A percentile compares a stretch with the other conserved stretches of the same genome.
Evolutionary conservation across 495 filamentous ascomycete species (phyloP).

Genomic region (Aspergillus panamensis): DNA sequence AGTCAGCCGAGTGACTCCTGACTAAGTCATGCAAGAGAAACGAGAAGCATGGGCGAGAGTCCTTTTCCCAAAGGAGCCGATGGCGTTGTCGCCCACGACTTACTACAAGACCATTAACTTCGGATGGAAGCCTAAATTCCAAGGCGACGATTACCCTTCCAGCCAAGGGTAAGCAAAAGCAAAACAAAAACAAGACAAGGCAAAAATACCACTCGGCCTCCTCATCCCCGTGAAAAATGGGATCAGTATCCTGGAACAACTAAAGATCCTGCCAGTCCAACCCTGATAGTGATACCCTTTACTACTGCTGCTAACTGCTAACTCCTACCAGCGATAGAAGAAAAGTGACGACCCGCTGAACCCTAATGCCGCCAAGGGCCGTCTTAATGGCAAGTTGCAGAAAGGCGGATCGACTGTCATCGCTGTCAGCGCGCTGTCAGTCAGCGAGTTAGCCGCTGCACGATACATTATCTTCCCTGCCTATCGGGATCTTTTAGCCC

Average conservation of each 20-base stretch:
- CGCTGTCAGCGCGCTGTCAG: constrained; percentile 1
- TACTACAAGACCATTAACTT: background rate
- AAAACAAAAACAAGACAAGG: no score
- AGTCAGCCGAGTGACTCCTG: background rate
- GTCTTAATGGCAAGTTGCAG: constrained; percentile 6
- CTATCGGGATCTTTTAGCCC: background rate
- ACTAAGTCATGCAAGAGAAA: background rate
- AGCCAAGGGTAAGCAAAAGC: no score
- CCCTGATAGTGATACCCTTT: no score
- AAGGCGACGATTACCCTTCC: no score
- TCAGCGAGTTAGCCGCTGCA: constrained; percentile 16
- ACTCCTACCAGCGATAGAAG: background rate
- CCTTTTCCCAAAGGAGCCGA: background rate
- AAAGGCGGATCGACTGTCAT: background rate
- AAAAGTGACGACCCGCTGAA: constrained; percentile 2
- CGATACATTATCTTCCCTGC: background rate
- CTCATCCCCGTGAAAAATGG: no score
- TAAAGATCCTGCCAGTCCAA: no score
- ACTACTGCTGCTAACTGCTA: no score
- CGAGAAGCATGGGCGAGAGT: background rate
- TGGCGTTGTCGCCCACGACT: background rate
- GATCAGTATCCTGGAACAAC: no score
- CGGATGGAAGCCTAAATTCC: no score
- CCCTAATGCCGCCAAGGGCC: constrained; percentile 13
- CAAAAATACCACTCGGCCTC: no score